Percentiles rank a stretch among this genome's conserved stretches.
phyloP scores from a whole-genome alignment of 768 basidiomycete genomes.

The Dioszegia aurantiaca region DNA sequence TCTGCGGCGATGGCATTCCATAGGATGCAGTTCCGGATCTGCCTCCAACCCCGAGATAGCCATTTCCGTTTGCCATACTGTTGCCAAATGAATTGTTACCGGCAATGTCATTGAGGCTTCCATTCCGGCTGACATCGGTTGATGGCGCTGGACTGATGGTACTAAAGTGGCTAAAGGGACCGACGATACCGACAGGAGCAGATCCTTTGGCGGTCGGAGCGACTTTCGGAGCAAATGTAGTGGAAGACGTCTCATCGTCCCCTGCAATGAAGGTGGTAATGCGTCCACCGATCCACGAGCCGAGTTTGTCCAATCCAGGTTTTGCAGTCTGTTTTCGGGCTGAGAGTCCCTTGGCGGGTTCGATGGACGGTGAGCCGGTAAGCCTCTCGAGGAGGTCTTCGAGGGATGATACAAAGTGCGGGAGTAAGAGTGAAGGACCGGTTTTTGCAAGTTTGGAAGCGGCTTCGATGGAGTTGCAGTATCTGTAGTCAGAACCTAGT shows the following conservation, averaged over 20 bases:
- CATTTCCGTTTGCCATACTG: neutral
- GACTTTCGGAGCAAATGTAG: conserved; percentile 54
- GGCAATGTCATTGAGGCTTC: conserved; percentile 2
- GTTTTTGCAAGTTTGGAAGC: conserved; percentile 56
- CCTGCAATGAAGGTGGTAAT: conserved; percentile 95
- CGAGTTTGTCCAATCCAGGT: conserved; percentile 85
- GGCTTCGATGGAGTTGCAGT: conserved; percentile 80
- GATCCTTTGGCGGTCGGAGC: conserved; percentile 48
- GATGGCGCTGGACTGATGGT: conserved; percentile 69
- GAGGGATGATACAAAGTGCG: conserved; percentile 67
- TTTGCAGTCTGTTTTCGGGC: conserved; percentile 61
- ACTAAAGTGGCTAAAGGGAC: conserved; percentile 90
- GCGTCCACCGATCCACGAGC: conserved; percentile 85
- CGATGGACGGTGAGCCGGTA: conserved; percentile 60
- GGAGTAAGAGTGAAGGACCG: conserved; percentile 64
- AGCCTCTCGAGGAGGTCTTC: conserved; percentile 77
- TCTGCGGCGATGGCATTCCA: conserved; percentile 7
- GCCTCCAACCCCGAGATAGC: neutral
- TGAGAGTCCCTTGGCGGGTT: conserved; percentile 50
- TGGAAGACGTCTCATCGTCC: conserved; percentile 56
- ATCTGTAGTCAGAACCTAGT: conserved; percentile 58
- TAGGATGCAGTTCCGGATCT: too few relatives aligned
- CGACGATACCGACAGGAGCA: conserved; percentile 52
- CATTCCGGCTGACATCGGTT: conserved; percentile 34
- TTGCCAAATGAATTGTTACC: too few relatives aligned